phyloP scores from a whole-genome alignment of 2,329 filamentous ascomycete genomes.

The Fusarium sp. region DNA sequence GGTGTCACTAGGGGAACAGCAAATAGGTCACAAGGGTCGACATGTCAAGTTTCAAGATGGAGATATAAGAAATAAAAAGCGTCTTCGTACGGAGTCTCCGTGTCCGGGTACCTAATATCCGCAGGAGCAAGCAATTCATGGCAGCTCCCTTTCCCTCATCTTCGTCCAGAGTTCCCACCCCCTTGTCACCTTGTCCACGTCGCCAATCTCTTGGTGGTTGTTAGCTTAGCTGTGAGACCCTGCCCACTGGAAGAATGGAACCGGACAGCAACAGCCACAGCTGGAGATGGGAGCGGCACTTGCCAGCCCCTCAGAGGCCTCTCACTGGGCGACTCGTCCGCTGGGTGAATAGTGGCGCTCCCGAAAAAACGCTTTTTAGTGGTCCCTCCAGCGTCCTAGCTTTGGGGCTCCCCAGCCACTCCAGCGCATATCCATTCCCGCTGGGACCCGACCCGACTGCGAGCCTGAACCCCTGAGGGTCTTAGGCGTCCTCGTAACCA shows the following conservation, averaged over 20 bases:
- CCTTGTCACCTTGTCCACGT: slow-evolving; percentile 17
- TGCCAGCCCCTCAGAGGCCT: slow-evolving; percentile 39
- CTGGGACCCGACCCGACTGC: too few relatives aligned
- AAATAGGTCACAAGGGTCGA: neutral
- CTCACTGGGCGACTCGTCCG: slow-evolving; percentile 29
- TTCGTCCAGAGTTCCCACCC: neutral
- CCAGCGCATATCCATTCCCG: neutral
- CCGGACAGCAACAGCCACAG: slow-evolving; percentile 35
- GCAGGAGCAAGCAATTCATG: neutral
- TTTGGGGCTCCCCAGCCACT: slow-evolving; percentile 33
- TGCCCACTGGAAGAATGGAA: too few relatives aligned
- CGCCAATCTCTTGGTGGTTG: slow-evolving; percentile 37
- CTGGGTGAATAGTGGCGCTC: slow-evolving; percentile 21
- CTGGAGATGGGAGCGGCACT: slow-evolving; percentile 31
- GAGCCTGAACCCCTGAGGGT: slow-evolving; percentile 33
- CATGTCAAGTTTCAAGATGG: slow-evolving; percentile 4
- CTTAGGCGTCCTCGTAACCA: slow-evolving; percentile 26
- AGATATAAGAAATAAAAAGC: neutral
- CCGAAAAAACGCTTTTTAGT: neutral
- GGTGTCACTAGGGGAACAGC: neutral
- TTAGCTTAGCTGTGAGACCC: too few relatives aligned
- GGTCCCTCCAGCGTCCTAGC: too few relatives aligned
- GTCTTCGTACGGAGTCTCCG: neutral
- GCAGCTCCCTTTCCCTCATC: neutral
- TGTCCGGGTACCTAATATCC: neutral